Conservation (phyloP, 2,329 filamentous ascomycete species). For the Beauveria bassiana region DNA sequence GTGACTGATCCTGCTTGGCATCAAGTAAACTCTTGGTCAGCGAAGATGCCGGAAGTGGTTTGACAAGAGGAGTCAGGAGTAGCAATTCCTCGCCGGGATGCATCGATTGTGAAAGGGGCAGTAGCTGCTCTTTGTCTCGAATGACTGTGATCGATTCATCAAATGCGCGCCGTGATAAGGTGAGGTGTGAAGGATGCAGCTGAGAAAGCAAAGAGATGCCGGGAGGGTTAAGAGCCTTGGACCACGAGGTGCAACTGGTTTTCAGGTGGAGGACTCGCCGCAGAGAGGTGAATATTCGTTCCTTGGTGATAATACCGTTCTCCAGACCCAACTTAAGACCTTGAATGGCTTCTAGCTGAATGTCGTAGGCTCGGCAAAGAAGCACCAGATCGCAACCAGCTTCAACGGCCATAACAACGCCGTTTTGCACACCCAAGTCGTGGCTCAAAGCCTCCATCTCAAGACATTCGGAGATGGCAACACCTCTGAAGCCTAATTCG, state of each 20-base stretch:
- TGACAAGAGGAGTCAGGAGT: conserved; percentile 80
- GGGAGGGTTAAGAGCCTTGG: conserved; percentile 79
- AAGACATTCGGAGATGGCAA: conserved; percentile 89
- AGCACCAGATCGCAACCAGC: conserved; percentile 90
- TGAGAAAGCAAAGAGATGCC: conserved; percentile 70
- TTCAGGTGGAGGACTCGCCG: conserved; percentile 75
- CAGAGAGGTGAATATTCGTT: conserved; percentile 73
- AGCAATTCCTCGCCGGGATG: conserved; percentile 83
- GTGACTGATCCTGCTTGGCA: conserved; percentile 32
- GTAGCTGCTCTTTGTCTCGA: conserved; percentile 74
- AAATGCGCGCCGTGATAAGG: conserved; percentile 77
- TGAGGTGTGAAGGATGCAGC: conserved; percentile 74
- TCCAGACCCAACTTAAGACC: conserved; percentile 84
- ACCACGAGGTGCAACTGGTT: conserved; percentile 79
- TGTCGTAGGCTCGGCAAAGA: conserved; percentile 77
- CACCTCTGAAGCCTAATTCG: conserved; percentile 82
- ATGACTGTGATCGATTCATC: conserved; percentile 91
- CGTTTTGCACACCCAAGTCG: conserved; percentile 93
- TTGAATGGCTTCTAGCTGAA: conserved; percentile 85
- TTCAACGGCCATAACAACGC: conserved; percentile 95
- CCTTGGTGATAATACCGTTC: conserved; percentile 78
- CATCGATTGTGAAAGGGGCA: conserved; percentile 76
- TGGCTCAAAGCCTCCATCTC: conserved; percentile 96
- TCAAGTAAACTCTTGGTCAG: conserved; percentile 65
- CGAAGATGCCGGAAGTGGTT: conserved; percentile 83